A percentile compares a stretch with the other conserved stretches of the same genome.
Conservation (phyloP, 371 early-diverging fungal species). For the Rhizopus microsporus region DNA sequence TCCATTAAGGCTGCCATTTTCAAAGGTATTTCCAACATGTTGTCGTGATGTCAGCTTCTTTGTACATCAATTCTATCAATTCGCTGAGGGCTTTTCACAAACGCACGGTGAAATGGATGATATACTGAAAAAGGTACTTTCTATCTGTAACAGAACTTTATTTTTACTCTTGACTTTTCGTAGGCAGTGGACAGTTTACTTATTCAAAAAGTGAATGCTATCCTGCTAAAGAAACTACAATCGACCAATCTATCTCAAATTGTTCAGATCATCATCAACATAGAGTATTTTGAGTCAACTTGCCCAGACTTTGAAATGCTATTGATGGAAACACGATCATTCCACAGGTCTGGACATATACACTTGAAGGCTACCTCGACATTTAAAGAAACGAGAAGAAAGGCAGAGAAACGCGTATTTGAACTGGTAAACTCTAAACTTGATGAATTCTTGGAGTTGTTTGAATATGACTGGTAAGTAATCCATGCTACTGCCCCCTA, state of each 20-base stretch:
- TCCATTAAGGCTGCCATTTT: constrained; percentile 82
- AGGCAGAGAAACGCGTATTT: constrained; percentile 80
- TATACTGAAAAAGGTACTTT: constrained; percentile 71
- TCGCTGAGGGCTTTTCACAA: constrained; percentile 83
- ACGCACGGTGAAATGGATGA: constrained; percentile 88
- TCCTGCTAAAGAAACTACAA: constrained; percentile 66
- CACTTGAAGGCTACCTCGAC: constrained; percentile 69
- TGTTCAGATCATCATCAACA: constrained; percentile 82
- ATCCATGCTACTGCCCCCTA: background rate
- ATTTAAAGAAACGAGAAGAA: constrained; percentile 72
- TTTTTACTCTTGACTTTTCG: background rate
- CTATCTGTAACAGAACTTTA: background rate
- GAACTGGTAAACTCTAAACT: constrained; percentile 81
- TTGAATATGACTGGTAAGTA: constrained; percentile 81
- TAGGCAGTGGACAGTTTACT: constrained; percentile 80
- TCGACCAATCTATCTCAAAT: constrained; percentile 73
- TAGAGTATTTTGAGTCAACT: constrained; percentile 77
- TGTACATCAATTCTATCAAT: constrained; percentile 81
- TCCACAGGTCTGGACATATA: constrained; percentile 59
- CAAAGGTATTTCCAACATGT: constrained; percentile 75
- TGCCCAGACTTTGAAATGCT: constrained; percentile 80
- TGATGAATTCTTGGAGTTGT: constrained; percentile 77
- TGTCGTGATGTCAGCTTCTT: constrained; percentile 74
- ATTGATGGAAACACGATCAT: constrained; percentile 67
- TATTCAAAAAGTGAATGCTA: constrained; percentile 72